Conservation (phyloP, 2,329 filamentous ascomycete genomes). For the Colletotrichum liriopes region DNA sequence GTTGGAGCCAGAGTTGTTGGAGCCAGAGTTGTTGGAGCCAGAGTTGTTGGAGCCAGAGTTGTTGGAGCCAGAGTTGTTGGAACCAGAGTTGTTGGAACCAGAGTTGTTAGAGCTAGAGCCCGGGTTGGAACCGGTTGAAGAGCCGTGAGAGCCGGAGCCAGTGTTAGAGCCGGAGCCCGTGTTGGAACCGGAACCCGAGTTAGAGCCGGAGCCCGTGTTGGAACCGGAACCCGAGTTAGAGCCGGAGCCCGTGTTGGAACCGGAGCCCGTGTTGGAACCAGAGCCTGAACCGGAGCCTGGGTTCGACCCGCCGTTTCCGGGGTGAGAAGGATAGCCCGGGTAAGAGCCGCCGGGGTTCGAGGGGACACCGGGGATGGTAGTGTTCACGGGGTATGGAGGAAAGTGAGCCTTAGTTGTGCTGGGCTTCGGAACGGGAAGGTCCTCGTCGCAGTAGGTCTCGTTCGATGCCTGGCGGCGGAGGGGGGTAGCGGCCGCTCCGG, state of each 20-base stretch:
- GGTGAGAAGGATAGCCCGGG: conserved; percentile 3
- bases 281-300: conserved; percentile 1
- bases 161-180: neutral
- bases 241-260: neutral
- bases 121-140: neutral
- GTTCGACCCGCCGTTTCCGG: conserved; percentile 8
- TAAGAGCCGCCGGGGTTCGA: conserved; percentile 19
- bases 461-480: conserved; percentile 36
- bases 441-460: conserved; percentile 38
- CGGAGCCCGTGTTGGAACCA: neutral
- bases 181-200: neutral
- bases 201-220: neutral
- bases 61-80: neutral
- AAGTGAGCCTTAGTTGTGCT: conserved; percentile 25
- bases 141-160: neutral
- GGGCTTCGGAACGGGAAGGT: conserved; percentile 17
- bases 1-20: neutral
- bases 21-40: neutral
- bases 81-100: neutral
- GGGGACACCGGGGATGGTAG: conserved; percentile 31
- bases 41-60: neutral
- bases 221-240: neutral
- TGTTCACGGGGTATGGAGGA: conserved; percentile 34
- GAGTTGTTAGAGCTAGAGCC: neutral
- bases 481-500: conserved; percentile 38